Percentiles rank a stretch among this genome's conserved stretches.
These are phyloP conservation scores for Russula sp. DNA, from an alignment of 768 basidiomycete species.

Conservation along the genomic window DNA sequence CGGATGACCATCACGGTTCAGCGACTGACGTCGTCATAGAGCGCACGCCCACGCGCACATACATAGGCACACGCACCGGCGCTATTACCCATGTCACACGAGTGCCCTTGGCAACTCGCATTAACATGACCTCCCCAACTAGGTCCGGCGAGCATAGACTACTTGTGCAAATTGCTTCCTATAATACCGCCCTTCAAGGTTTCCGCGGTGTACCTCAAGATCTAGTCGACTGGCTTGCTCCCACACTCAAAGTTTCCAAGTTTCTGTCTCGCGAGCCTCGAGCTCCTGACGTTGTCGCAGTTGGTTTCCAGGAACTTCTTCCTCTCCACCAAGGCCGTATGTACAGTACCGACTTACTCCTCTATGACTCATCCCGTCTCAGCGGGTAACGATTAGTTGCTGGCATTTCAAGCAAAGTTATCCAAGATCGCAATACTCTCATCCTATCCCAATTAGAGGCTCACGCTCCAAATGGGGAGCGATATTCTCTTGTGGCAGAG, in stretches of 20 bases:
- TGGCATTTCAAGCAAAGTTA: conserved; percentile 65
- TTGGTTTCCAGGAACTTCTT: conserved; percentile 91
- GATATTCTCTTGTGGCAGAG: conserved; percentile 72
- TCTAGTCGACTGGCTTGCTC: conserved; percentile 87
- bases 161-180: conserved; percentile 78
- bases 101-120: background rate
- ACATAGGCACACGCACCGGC: no score
- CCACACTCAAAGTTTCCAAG: conserved; percentile 69
- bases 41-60: background rate
- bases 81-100: background rate
- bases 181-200: conserved; percentile 88
- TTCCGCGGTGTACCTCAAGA: conserved; percentile 70
- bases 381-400: conserved; percentile 46
- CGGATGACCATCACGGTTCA: background rate
- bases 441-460: conserved; percentile 70
- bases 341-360: background rate
- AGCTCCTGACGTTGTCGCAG: conserved; percentile 81
- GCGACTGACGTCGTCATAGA: background rate
- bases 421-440: conserved; percentile 61
- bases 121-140: conserved; percentile 3
- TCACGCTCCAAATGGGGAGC: conserved; percentile 64
- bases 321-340: conserved; percentile 82
- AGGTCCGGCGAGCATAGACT: conserved; percentile 31
- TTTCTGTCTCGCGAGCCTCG: conserved; percentile 59
- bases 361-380: conserved; percentile 12